These are phyloP conservation scores for Umbilicus rupestris DNA, from an alignment of 164 flowering plant species.

Conservation along the genomic window DNA sequence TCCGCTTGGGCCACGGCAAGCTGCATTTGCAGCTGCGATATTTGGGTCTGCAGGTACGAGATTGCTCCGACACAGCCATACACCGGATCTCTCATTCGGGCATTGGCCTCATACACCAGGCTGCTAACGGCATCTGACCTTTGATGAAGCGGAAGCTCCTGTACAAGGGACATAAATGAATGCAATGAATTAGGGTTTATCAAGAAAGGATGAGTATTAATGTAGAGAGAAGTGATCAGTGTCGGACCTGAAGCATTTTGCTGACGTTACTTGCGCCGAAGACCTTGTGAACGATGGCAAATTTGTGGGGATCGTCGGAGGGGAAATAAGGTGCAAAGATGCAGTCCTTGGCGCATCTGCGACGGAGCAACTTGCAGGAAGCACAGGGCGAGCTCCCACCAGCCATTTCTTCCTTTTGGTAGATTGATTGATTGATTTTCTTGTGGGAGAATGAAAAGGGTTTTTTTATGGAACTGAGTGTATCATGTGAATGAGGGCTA, in stretches of 20 bases:
- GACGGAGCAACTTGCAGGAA: constrained; percentile 77
- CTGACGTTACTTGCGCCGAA: constrained; percentile 90
- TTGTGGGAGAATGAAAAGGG: background rate
- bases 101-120: constrained; percentile 51
- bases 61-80: constrained; percentile 68
- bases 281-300: constrained; percentile 80
- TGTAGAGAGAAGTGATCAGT: background rate
- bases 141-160: constrained; percentile 57
- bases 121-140: constrained; percentile 64
- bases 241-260: constrained; percentile 81
- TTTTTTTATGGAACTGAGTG: background rate
- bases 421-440: background rate
- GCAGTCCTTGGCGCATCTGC: constrained; percentile 87
- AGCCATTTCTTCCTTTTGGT: constrained; percentile 24
- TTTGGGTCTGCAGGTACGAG: constrained; percentile 48
- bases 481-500: background rate
- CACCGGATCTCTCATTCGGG: constrained; percentile 56
- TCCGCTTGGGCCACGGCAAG: constrained; percentile 60
- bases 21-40: constrained; percentile 56
- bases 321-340: constrained; percentile 86
- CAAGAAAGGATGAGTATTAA: background rate
- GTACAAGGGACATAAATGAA: constrained; percentile 6
- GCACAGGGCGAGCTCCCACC: constrained; percentile 77
- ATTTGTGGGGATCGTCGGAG: constrained; percentile 73
- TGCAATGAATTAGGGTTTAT: background rate